A percentile compares a stretch with the other conserved stretches of the same genome.
Evolutionary conservation across 2,329 filamentous ascomycete genomes (phyloP).

Genomic region (Verticillium albo-atrum): DNA sequence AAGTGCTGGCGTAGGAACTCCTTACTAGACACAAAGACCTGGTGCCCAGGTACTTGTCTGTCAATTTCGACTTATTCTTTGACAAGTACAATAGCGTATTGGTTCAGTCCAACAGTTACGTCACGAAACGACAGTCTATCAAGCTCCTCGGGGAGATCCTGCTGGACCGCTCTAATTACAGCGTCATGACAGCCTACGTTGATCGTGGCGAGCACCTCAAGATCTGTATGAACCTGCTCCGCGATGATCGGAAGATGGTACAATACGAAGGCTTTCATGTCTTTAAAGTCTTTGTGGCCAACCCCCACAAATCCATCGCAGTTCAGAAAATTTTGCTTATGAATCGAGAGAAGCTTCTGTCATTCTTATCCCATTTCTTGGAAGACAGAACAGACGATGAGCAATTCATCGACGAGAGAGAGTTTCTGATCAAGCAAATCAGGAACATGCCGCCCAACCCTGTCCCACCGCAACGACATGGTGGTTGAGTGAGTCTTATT

Average conservation of each 20-base stretch:
- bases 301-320: conserved; percentile 94
- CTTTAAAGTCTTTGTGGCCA: conserved; percentile 99
- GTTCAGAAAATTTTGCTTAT: conserved; percentile 95
- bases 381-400: conserved; percentile 96
- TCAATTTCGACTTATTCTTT: conserved; percentile 94
- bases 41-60: conserved; percentile 79
- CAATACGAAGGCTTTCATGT: conserved; percentile 99
- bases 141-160: conserved; percentile 94
- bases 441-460: conserved; percentile 59
- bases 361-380: conserved; percentile 85
- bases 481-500: background rate
- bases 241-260: conserved; percentile 97
- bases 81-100: conserved; percentile 81
- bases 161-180: conserved; percentile 93
- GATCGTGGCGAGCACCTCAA: conserved; percentile 94
- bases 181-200: conserved; percentile 96
- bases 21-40: conserved; percentile 91
- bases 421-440: conserved; percentile 95
- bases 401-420: conserved; percentile 97
- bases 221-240: conserved; percentile 94
- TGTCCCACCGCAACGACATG: conserved; percentile 43
- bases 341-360: conserved; percentile 86
- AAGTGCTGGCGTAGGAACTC: conserved; percentile 63
- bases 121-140: conserved; percentile 96
- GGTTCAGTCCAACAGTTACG: conserved; percentile 90